Evolutionary conservation across 495 filamentous ascomycete genomes (phyloP).

Genomic region (Cudoniella acicularis): DNA sequence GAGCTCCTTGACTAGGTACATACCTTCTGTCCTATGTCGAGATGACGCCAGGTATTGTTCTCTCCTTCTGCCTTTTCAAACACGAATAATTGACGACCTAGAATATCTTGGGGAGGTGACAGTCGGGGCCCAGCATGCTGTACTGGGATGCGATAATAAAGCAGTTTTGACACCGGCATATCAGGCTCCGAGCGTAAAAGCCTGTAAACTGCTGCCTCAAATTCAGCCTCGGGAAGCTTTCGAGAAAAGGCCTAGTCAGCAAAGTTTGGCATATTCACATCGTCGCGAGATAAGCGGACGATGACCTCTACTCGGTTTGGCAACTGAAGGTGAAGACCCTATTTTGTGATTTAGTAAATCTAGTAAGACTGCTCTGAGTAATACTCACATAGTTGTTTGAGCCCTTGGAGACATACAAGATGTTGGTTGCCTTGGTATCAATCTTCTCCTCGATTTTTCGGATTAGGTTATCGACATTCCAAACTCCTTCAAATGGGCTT

Average conservation of each 20-base stretch:
- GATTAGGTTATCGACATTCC: slow-evolving; percentile 29
- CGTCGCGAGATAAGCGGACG: slow-evolving; percentile 1
- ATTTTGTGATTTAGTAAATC: not conserved
- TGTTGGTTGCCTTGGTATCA: slow-evolving; percentile 22
- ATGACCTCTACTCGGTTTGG: not conserved
- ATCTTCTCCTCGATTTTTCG: slow-evolving; percentile 30
- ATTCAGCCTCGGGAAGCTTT: not conserved
- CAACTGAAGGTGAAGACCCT: slow-evolving; percentile 2
- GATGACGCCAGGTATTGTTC: slow-evolving; percentile 8
- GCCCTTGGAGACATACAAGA: slow-evolving; percentile 23
- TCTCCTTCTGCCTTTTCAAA: slow-evolving; percentile 11
- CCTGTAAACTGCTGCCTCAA: slow-evolving; percentile 3
- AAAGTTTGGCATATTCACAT: slow-evolving; percentile 11
- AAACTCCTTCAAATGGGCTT: slow-evolving; percentile 21
- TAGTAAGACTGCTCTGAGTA: not conserved
- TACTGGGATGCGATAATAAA: not conserved
- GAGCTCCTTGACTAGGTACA: no score
- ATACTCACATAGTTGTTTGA: slow-evolving; percentile 31
- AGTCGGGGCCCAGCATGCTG: not conserved
- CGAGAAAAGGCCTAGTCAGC: not conserved
- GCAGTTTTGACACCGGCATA: slow-evolving; percentile 2
- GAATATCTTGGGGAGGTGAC: slow-evolving; percentile 9
- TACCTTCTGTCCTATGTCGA: slow-evolving; percentile 2
- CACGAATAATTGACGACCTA: slow-evolving; percentile 8
- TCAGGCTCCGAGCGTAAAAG: slow-evolving; percentile 3